Evolutionary conservation across 345 rosid genomes (phyloP).

Genomic region (Ceriops zippeliana): DNA sequence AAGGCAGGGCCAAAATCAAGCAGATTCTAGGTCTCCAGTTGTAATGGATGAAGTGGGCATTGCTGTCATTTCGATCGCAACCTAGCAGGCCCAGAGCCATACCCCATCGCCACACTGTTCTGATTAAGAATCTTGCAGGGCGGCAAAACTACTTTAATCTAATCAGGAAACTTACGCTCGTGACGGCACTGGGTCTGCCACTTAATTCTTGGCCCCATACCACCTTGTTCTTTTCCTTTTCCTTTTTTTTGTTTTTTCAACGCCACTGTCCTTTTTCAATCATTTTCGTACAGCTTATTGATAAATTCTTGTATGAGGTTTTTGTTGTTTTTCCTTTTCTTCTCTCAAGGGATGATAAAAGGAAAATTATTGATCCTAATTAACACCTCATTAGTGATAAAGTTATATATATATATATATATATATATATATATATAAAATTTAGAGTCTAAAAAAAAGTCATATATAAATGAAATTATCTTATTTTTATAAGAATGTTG

Average conservation of each 20-base stretch:
- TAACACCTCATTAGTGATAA: no score
- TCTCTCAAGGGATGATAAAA: no score
- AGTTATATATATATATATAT: no score
- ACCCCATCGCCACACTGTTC: not conserved
- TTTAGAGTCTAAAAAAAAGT: no score
- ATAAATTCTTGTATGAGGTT: no score
- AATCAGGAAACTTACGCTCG: slow-evolving; percentile 9
- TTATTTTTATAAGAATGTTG: no score
- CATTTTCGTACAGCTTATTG: not conserved
- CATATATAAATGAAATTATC: no score
- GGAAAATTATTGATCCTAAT: no score
- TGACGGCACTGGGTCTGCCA: slow-evolving; percentile 5
- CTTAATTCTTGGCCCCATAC: not conserved
- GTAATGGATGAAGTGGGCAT: not conserved
- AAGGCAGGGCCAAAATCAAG: not conserved
- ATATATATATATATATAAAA: no score
- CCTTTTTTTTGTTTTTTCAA: not conserved
- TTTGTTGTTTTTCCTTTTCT: no score
- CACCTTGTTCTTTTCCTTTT: not conserved
- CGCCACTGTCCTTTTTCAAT: not conserved
- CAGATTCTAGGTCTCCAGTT: not conserved
- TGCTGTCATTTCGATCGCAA: not conserved
- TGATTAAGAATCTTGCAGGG: slow-evolving; percentile 6
- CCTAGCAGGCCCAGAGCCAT: not conserved
- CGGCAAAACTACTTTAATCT: not conserved